Evolutionary conservation across 1,284 basidiomycete genomes (phyloP).

Genomic region (Inonotus obliquus): DNA sequence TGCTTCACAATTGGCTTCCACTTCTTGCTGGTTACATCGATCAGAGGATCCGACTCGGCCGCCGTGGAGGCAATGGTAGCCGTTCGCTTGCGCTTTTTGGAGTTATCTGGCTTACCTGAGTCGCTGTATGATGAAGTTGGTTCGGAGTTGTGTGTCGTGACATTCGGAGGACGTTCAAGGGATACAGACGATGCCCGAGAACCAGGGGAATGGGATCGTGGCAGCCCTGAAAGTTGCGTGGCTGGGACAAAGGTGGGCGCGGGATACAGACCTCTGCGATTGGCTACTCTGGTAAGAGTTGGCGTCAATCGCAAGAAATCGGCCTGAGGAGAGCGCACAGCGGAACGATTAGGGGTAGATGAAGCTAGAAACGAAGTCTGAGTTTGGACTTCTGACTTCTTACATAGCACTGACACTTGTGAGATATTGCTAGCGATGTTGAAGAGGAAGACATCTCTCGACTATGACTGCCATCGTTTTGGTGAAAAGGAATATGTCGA

Average conservation of each 20-base stretch:
- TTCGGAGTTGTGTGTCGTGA: no score
- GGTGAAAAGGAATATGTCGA: not conserved
- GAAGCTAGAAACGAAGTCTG: no score
- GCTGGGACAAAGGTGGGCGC: constrained; percentile 5
- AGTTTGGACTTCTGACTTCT: no score
- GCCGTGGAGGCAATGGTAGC: no score
- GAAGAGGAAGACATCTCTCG: not conserved
- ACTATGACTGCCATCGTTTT: not conserved
- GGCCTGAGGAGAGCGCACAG: no score
- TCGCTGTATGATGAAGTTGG: no score
- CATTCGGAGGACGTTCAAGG: no score
- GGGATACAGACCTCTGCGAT: not conserved
- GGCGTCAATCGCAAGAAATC: no score
- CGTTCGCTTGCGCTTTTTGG: not conserved
- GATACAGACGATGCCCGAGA: not conserved
- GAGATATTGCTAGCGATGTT: no score
- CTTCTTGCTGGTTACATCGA: not conserved
- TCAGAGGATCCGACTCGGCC: not conserved
- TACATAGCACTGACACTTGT: no score
- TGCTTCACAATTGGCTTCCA: constrained; percentile 1
- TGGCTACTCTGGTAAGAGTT: not conserved
- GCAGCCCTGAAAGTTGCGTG: not conserved
- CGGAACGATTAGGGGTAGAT: no score
- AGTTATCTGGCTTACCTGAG: no score
- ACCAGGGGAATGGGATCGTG: not conserved